Percentiles rank a stretch among this genome's conserved stretches.
Conservation (phyloP, 108 stramenopile genomes). For the Cyclotella choctawhatcheeana region DNA sequence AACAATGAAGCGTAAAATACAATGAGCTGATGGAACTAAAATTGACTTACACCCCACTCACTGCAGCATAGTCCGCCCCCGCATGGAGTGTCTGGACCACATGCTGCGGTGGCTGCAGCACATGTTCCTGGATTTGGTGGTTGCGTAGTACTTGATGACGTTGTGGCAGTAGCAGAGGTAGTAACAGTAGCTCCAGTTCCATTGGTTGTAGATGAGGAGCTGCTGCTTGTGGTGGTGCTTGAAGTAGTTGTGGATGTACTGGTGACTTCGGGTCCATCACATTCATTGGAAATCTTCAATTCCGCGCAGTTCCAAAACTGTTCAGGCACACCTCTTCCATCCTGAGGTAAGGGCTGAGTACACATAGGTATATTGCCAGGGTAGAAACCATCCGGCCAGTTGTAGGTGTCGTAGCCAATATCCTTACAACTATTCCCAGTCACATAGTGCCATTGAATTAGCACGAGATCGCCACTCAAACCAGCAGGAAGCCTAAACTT, state of each 20-base stretch:
- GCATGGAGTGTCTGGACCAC: slow-evolving; percentile 15
- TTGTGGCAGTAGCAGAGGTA: not conserved
- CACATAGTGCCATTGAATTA: slow-evolving; percentile 36
- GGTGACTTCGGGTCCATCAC: not conserved
- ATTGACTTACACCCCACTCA: slow-evolving; percentile 9
- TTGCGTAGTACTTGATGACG: not conserved
- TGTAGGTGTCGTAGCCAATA: slow-evolving; percentile 31
- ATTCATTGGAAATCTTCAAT: slow-evolving; percentile 23
- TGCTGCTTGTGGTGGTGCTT: not conserved
- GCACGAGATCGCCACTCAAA: slow-evolving; percentile 33
- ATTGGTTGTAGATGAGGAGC: not conserved
- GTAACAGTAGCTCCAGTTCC: not conserved
- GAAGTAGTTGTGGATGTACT: slow-evolving; percentile 9
- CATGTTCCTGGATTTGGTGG: not conserved
- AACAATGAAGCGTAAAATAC: not conserved
- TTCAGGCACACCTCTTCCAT: slow-evolving; percentile 41
- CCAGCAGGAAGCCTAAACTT: slow-evolving; percentile 15
- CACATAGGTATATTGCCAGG: slow-evolving; percentile 25
- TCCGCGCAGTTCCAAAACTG: slow-evolving; percentile 47
- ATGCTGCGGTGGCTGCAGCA: not conserved
- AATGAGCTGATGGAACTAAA: not conserved
- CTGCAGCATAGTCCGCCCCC: slow-evolving; percentile 10
- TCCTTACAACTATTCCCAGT: slow-evolving; percentile 61
- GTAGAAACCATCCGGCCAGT: slow-evolving; percentile 27
- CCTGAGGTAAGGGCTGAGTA: slow-evolving; percentile 16